phyloP scores from a whole-genome alignment of 805 yeast genomes.

The Metschnikowia drakensbergensis region DNA sequence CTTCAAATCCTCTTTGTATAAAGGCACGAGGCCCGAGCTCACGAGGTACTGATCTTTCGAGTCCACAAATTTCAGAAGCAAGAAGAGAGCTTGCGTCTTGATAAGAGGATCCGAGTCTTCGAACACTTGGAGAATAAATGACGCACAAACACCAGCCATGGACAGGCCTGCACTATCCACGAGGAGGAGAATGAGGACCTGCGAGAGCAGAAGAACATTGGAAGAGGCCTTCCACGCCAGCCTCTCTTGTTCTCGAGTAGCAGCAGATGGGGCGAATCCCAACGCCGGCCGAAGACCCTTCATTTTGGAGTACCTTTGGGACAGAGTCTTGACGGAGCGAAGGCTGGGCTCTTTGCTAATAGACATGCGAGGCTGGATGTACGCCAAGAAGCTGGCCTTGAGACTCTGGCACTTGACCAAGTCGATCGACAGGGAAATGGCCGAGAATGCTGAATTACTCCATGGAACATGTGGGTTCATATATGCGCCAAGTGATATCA shows the following conservation, averaged over 20 bases:
- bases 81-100: slow-evolving; percentile 25
- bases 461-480: slow-evolving; percentile 31
- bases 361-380: neutral
- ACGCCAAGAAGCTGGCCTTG: neutral
- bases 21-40: slow-evolving; percentile 25
- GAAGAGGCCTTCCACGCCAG: slow-evolving; percentile 25
- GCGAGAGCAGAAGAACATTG: slow-evolving; percentile 24
- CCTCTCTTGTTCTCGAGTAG: slow-evolving; percentile 23
- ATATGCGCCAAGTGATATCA: slow-evolving; percentile 18
- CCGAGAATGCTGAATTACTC: slow-evolving; percentile 14
- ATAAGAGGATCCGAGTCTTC: slow-evolving; percentile 31
- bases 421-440: neutral
- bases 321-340: slow-evolving; percentile 4
- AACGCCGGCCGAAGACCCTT: slow-evolving; percentile 16
- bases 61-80: slow-evolving; percentile 18
- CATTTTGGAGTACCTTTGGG: neutral
- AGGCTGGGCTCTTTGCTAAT: neutral
- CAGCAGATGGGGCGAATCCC: slow-evolving; percentile 12
- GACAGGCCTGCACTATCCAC: slow-evolving; percentile 5
- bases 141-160: slow-evolving; percentile 19
- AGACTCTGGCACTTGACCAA: neutral
- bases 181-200: slow-evolving; percentile 23
- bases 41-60: slow-evolving; percentile 10
- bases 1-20: slow-evolving; percentile 25
- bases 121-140: slow-evolving; percentile 32